Base-by-base conservation (phyloP, 176 grass and related monocot species). In the Bromus sterilis region DNA sequence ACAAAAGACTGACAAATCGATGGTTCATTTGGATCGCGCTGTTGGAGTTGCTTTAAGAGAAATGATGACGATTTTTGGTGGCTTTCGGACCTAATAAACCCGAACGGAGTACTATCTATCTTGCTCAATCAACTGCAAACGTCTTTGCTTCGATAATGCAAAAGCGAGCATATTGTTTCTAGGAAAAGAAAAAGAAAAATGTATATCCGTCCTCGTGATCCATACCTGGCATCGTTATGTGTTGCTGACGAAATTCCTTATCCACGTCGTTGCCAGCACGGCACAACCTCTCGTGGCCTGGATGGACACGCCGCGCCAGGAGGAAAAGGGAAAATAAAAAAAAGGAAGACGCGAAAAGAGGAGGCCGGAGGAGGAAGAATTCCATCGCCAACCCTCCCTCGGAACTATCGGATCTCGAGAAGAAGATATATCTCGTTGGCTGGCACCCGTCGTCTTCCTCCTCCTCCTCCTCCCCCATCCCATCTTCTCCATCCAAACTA, bases 201-300 rank as follows among this genome's bases (percentile, higher is more conserved):
- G n/a, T 7, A 20, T 4, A 65, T 4, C 14, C 42, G 5, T 72
- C 69, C 26, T 73, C 26, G 15, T 49, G 42, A 32, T 31, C 68
- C 25, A 71, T 6, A 71, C 36, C 23, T 24, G 26, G 24, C 37
- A 11, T 23, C 69, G 10, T 39, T 33, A 4, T 70, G 3, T 40
- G 41, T 43, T 20, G 70, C 70, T 21, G 16, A 73, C 70, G 30
- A 0, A 11, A 14, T 1, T 1, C 21, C 76, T 57, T 75, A 75
- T 84, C 81, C 74, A 69, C 81, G 68, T 89, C 42, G 66, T 75
- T 31, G 67, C 81, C 86, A 84, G 76, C 86, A 84, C 86, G 59
- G 76, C 76, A 68, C 33, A 11, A 25, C 42, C 3, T 24, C 35
- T 15, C 42, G 56, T 37, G 51, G 51, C 85, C 64, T 85, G 74